A percentile compares a stretch with the other conserved stretches of the same genome.
Evolutionary conservation across 2,329 filamentous ascomycete genomes (phyloP).

Genomic region (Fusarium tuaranense): DNA sequence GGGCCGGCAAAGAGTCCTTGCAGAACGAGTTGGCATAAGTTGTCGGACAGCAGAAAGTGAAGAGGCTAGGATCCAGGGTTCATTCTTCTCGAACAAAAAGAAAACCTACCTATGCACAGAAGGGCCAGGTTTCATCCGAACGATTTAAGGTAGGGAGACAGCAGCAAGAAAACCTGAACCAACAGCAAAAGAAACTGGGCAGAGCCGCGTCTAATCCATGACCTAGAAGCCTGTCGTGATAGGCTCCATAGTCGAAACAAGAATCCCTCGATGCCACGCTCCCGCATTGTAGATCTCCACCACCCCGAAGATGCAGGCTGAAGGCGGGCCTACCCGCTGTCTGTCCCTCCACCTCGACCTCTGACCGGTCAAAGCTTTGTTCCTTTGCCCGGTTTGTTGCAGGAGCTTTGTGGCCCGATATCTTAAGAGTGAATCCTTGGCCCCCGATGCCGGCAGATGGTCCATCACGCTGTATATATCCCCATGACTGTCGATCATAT

Average conservation of each 20-base stretch:
- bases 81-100: slow-evolving; percentile 12
- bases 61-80: slow-evolving; percentile 7
- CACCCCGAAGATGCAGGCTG: slow-evolving; percentile 4
- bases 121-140: slow-evolving; percentile 21
- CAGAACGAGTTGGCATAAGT: slow-evolving; percentile 31
- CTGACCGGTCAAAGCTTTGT: slow-evolving; percentile 2
- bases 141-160: background rate
- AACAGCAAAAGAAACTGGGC: slow-evolving; percentile 8
- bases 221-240: slow-evolving; percentile 22
- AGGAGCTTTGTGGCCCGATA: slow-evolving; percentile 5
- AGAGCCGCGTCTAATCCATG: slow-evolving; percentile 28
- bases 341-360: background rate
- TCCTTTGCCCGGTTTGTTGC: background rate
- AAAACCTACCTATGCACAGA: slow-evolving; percentile 10
- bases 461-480: slow-evolving; percentile 15
- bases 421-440: slow-evolving; percentile 13
- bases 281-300: slow-evolving; percentile 15
- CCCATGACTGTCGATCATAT: slow-evolving; percentile 26
- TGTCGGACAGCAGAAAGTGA: background rate
- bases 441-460: slow-evolving; percentile 3
- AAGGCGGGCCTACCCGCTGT: slow-evolving; percentile 28
- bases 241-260: slow-evolving; percentile 22
- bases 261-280: slow-evolving; percentile 9
- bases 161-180: slow-evolving; percentile 13
- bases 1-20: slow-evolving; percentile 49